These are phyloP conservation scores for Euryodendron excelsum DNA, from an alignment of 148 eudicot genomes.

Conservation along the genomic window DNA sequence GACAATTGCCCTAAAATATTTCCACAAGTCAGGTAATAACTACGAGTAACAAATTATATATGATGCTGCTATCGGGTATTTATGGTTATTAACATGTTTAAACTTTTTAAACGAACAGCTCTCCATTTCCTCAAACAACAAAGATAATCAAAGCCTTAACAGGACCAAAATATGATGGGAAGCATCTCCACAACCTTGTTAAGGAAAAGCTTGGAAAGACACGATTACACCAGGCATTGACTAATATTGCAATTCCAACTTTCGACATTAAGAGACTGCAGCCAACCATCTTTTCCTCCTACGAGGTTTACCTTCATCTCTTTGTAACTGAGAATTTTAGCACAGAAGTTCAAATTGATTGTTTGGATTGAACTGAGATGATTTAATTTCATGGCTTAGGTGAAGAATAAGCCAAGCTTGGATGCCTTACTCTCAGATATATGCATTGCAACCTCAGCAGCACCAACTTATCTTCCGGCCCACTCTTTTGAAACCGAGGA, in stretches of 20 bases:
- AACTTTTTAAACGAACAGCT: not conserved
- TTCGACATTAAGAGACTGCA: slow-evolving; percentile 39
- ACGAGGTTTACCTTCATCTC: not conserved
- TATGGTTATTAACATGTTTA: not conserved
- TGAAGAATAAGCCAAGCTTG: slow-evolving; percentile 14
- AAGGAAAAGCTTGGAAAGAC: slow-evolving; percentile 26
- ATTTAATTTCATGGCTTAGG: slow-evolving; percentile 14
- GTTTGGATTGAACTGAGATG: not conserved
- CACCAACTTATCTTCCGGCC: slow-evolving; percentile 42
- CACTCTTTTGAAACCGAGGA: slow-evolving; percentile 25
- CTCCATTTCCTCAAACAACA: not conserved
- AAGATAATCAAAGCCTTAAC: not conserved
- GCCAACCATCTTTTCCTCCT: slow-evolving; percentile 36
- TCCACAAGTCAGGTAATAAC: slow-evolving; percentile 27
- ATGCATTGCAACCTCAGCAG: slow-evolving; percentile 47
- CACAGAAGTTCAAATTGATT: not conserved
- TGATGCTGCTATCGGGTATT: too few relatives aligned
- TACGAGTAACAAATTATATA: not conserved
- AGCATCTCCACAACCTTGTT: slow-evolving; percentile 26
- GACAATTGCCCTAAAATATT: slow-evolving; percentile 30
- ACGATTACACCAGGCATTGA: slow-evolving; percentile 26
- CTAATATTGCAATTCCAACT: slow-evolving; percentile 39
- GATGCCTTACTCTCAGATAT: slow-evolving; percentile 38
- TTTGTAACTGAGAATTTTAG: not conserved
- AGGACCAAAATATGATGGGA: slow-evolving; percentile 45